A percentile compares a stretch with the other conserved stretches of the same genome.
Conservation (phyloP, 192 early-diverging fungal species). For the Phlyctochytrium bullatum region DNA sequence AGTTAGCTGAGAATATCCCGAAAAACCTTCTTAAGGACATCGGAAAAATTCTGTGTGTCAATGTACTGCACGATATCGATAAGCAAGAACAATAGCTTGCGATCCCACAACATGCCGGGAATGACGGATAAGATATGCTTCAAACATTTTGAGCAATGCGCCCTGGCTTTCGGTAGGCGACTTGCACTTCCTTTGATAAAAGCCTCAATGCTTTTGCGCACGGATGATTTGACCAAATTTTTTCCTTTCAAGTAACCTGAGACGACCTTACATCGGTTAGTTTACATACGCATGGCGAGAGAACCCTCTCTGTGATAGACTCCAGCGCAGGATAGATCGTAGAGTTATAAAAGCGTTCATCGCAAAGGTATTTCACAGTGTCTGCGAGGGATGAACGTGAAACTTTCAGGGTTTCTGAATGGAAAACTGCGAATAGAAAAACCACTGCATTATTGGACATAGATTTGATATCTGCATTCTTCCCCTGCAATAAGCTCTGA, state of each 20-base stretch:
- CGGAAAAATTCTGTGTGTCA: constrained; percentile 38
- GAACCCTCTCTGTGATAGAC: constrained; percentile 65
- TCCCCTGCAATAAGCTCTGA: background rate
- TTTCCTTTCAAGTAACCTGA: constrained; percentile 12
- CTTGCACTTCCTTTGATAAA: constrained; percentile 58
- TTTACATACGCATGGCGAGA: background rate
- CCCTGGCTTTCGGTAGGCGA: constrained; percentile 53
- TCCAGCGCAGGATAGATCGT: constrained; percentile 73
- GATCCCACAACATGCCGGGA: constrained; percentile 80
- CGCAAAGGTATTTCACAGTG: constrained; percentile 80
- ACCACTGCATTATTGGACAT: constrained; percentile 71
- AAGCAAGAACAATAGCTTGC: constrained; percentile 60
- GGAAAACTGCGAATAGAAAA: constrained; percentile 80
- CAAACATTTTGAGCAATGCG: constrained; percentile 32
- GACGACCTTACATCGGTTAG: background rate
- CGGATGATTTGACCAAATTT: constrained; percentile 5
- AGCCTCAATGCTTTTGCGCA: constrained; percentile 20
- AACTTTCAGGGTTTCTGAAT: constrained; percentile 79
- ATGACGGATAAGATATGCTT: constrained; percentile 67
- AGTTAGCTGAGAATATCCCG: background rate
- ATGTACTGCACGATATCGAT: constrained; percentile 85
- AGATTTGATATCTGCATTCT: constrained; percentile 10
- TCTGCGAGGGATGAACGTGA: constrained; percentile 46
- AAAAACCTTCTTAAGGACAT: background rate
- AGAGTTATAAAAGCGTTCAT: constrained; percentile 78